phyloP scores from a whole-genome alignment of 2,329 filamentous ascomycete species.

The Alternaria ethzedia region DNA sequence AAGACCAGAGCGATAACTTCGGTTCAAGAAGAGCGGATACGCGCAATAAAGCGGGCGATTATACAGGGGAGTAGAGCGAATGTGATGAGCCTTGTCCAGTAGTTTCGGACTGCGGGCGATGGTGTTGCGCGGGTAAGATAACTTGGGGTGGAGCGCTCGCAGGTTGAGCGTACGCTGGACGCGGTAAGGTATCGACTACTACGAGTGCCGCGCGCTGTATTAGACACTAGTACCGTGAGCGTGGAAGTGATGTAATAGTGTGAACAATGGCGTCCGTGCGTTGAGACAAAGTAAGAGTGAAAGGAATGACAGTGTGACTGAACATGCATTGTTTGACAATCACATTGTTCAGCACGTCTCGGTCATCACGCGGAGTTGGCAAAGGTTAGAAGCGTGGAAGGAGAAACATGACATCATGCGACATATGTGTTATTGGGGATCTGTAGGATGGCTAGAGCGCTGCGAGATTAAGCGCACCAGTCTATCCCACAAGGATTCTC shows the following conservation, averaged over 20 bases:
- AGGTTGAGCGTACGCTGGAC: not conserved
- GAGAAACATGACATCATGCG: fast-evolving
- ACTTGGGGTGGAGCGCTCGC: not conserved
- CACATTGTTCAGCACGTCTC: not conserved
- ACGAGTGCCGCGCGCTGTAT: not conserved
- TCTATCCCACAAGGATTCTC: not conserved
- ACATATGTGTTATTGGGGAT: not conserved
- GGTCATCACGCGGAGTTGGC: not conserved
- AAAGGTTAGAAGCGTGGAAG: fast-evolving
- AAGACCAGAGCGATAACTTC: not conserved
- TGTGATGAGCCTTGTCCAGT: not conserved
- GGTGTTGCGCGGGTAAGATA: not conserved
- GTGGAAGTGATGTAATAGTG: not conserved
- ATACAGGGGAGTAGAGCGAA: not conserved
- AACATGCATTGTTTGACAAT: not conserved
- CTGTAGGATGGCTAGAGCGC: not conserved
- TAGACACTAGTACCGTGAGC: not conserved
- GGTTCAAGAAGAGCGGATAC: fast-evolving
- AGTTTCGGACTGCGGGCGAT: too few species aligned
- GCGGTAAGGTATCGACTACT: not conserved
- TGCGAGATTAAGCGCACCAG: not conserved
- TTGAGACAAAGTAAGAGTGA: not conserved
- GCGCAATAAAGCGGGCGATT: not conserved
- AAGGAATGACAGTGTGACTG: not conserved
- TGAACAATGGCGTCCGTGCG: not conserved